Evolutionary conservation across 2,329 filamentous ascomycete genomes (phyloP).

Genomic region (Alternaria triticina): DNA sequence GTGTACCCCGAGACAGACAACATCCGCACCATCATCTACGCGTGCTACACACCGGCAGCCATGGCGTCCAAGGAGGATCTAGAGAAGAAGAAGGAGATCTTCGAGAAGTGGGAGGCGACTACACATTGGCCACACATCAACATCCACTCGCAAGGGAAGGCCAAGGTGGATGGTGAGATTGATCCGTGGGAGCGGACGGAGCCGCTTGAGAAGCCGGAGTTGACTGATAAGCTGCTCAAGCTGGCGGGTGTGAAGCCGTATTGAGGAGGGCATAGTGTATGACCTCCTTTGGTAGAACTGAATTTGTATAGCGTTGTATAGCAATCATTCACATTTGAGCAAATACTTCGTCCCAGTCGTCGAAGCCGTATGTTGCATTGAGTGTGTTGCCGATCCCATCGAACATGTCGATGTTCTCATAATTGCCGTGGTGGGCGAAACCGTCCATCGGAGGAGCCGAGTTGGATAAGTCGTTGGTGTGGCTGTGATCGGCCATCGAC

Average conservation of each 20-base stretch:
- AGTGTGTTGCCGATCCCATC: background rate
- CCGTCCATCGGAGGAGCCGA: background rate
- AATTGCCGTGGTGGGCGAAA: background rate
- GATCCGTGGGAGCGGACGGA: conserved; percentile 20
- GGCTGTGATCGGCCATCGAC: background rate
- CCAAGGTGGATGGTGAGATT: conserved; percentile 14
- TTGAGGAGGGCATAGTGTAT: background rate
- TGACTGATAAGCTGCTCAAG: conserved; percentile 23
- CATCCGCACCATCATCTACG: conserved; percentile 22
- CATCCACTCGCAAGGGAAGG: conserved; percentile 17
- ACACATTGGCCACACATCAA: conserved; percentile 31
- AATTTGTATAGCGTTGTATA: background rate
- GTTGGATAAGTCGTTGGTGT: background rate
- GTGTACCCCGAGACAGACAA: conserved; percentile 18
- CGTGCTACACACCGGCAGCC: conserved; percentile 21
- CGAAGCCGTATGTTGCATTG: background rate
- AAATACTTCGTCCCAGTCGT: conserved; percentile 9
- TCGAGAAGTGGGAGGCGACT: conserved; percentile 16
- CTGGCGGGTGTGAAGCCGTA: conserved; percentile 21
- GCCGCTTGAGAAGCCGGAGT: conserved; percentile 24
- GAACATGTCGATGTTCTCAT: background rate
- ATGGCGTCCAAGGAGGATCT: conserved; percentile 23
- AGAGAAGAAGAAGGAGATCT: conserved; percentile 19
- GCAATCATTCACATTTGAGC: conserved; percentile 2
- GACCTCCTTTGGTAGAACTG: background rate